Base-by-base conservation (phyloP, 805 yeast genomes). In the Sugiyamaella lignohabitans region DNA sequence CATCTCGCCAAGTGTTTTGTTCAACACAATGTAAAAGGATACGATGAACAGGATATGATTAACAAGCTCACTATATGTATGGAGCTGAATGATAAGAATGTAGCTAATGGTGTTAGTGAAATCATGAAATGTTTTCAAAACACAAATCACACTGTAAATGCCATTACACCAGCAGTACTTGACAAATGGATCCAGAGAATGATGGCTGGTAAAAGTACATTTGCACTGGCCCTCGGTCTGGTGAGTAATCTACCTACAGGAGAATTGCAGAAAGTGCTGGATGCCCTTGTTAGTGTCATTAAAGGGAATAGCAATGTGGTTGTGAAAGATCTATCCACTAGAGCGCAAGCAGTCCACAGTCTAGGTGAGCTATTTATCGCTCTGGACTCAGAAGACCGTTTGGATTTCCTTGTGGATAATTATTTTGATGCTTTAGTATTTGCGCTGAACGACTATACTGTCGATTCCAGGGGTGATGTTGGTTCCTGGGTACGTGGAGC, bases 401-500 rank as follows among this genome's bases (percentile, higher is more conserved):
- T 6, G 6, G 11, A 6, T 27, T 6, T 6, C 11, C 30, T 11
- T 16, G 14, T 23, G 6, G 41, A 38, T 6, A 10, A 21, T 5
- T 17, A 38, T 23, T 20, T 23, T 11, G 11, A n/a, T 23, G 24
- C 24, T 22, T 8, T 43, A 45, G 38, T 73, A 1, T 53, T 51
- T 1, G 74, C 77, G 29, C 62, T 91, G 11, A 81, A 82, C 51
- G 96, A 89, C 56, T 87, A 88, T 60, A 78, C 95, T 0, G 66
- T 75, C 1, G 84, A 91, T 0, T 77, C 78, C 22, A 84, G 86
- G 58, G 98, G 98, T 6, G 98, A 89, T 65, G 89, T 88, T n/a
- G 98, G 98, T 1, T 77, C 86, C 40, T 74, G 79, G 55, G 75
- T 87, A 1, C 67, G 98, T 40, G 52, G 59, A 1, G 72, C 81